Base-by-base conservation (phyloP, 331 rosid species). In the Arachis monticola region DNA sequence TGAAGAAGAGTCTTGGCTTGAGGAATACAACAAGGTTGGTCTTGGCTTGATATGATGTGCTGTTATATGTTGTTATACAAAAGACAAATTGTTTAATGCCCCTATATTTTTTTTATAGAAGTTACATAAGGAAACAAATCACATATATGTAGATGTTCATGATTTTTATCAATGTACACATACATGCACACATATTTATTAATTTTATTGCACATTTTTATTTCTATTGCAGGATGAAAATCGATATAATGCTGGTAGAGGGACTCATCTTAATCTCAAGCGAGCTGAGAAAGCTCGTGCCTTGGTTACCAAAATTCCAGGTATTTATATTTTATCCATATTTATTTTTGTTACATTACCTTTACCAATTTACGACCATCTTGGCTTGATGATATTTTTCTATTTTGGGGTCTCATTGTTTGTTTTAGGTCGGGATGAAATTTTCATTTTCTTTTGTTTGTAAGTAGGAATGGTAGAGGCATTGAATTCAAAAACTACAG, bases 1-100 rank as follows among this genome's bases (percentile, higher is more conserved):
- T 83, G 99, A 95, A 32, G 99, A 95, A 81, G 99, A 95, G 76
- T 85, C 92, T 75, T 92, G 99, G 99, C 99, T 95, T 56, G 98
- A 95, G 83, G 99, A 95, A 73, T 95, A 95, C 76, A 92, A 85
- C 80, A 89, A 90, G 93, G 99, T 92, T 71, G 53, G 85, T 75
- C 59, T 53, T 53, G 59, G 30, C 59, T n/a, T 53, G 5, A 50
- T 50, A 13, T 10, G 56, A 10, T 50, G 56, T 50, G n/a, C 56
- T 10, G 14, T 51, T n/a, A 53, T 53, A 53, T 53, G 59, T 12
- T 51, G 17, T 53, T n/a, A 53, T 53, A 53, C 8, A 4, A 53
- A 53, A 13, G 30, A 13, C 27, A n/a, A n/a, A 5, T 4, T 27
- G 7, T 53, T 14, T 14, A 14, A 13, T 35, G 40, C 30, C 59